Base-by-base conservation (phyloP, 2,329 filamentous ascomycete species). In the Chaetomium globosum region DNA sequence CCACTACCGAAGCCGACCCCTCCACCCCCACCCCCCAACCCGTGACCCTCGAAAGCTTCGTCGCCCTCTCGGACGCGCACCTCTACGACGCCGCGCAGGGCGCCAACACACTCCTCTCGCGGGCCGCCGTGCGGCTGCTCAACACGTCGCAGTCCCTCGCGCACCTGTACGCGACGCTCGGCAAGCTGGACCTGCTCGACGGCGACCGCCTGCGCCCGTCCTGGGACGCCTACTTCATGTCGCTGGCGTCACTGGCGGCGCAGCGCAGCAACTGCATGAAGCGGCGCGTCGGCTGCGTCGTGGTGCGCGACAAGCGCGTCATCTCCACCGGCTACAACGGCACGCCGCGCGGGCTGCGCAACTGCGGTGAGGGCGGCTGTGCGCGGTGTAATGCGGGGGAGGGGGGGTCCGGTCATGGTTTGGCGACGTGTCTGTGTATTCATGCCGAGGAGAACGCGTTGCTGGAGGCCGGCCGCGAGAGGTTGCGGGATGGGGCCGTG, bases 201-300 rank as follows among this genome's bases (percentile, higher is more conserved):
- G 85, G 89, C 39, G 85, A 90, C 71, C 89, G 95, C 1, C 83
- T 99, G 43, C 87, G 95, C 1, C 95, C 95, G 0, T 89, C 87
- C 57, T 99, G 95, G 95, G 95, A 99, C 78, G 89, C 91, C 73
- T 99, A 99, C 80, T 99, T 99, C 75, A 99, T 99, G 95, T 87
- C 91, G 49, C 83, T 99, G n/a, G 93, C 95, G 5, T 92, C 91
- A 39, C 86, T 99, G 56, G 95, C 95, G 8, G 91, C 94, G 0
- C 90, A 92, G 71, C 86, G 95, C 69, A 92, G 89, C 74, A 99
- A 99, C 78, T 99, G 95, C 81, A 99, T 99, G 95, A 97, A 98
- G 80, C 86, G 95, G 33, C 88, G 94, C 69, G 95, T 99, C 1
- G 95, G 95, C 8, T 97, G 93, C 78, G 95, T 98, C 7, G 83